Base-by-base conservation (phyloP, 371 early-diverging fungal species). In the Lichtheimia ramosa region DNA sequence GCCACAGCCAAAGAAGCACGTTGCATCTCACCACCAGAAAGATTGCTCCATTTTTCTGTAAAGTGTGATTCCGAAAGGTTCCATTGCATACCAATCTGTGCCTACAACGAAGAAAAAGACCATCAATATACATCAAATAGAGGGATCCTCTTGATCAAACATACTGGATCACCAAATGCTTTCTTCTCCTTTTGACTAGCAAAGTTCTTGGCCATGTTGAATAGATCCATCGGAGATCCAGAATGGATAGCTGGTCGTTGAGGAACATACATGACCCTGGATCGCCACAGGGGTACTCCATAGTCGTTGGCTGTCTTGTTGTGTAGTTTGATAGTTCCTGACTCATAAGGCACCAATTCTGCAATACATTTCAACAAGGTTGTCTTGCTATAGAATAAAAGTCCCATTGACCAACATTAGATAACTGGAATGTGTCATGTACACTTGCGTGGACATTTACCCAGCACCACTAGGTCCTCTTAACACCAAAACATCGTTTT, bases 11-110 rank as follows among this genome's bases (percentile, higher is more conserved):
- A 66, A 0, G 89, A 77, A 54, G 87, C 82, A 20, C 96, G 82
- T 63, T 96, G 96, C 69, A 85, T 85, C 71, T 96, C 95, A 43
- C 96, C 96, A 28, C 96, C 96, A 14, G 93, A 92, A 12, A 96
- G 74, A 20, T 82, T 85, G 41, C 79, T 80, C 91, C 91, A 93
- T 27, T 82, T 80, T 62, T 88, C 87, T 21, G 78, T 70, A 86
- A 95, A 96, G 48, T 86, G 74, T 12, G 85, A 84, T 18, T 81
- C 79, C 3, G 77, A 72, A 5, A 92, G 58, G 18, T 83, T 84
- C 92, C 91, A 93, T 42, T 87, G 74, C 54, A 67, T 65, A 0
- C 82, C 84, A 54, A 86, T 83, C 50, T 82, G 75, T 10, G 84
- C 50, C 77, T 79, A 48, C 24, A 34, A 0, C 13, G 21, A 14